phyloP scores from a whole-genome alignment of 495 filamentous ascomycete species.

The Choiromyces venosus region DNA sequence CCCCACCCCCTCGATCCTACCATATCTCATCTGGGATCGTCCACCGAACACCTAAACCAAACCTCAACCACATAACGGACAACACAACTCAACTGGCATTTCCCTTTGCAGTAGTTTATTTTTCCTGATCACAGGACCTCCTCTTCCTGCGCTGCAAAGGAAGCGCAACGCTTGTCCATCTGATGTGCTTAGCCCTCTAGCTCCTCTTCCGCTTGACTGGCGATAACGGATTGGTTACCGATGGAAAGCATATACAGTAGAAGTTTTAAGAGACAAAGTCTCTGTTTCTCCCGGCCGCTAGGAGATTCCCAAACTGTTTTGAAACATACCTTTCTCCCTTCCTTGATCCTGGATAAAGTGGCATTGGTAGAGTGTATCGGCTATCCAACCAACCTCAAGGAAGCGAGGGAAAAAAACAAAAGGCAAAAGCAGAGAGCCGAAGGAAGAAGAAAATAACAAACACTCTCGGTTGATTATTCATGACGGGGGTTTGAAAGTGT shows the following conservation, averaged over 20 bases:
- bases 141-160: background rate
- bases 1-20: background rate
- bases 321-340: background rate
- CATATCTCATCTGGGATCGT: background rate
- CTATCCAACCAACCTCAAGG: background rate
- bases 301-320: background rate
- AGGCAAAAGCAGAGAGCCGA: background rate
- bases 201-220: background rate
- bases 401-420: background rate
- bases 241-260: background rate
- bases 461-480: background rate
- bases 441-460: background rate
- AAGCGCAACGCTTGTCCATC: background rate
- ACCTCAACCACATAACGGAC: background rate
- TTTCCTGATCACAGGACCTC: slow-evolving; percentile 2
- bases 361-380: background rate
- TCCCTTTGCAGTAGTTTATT: background rate
- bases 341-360: background rate
- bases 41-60: background rate
- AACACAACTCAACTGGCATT: background rate
- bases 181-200: background rate
- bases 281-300: background rate
- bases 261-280: background rate
- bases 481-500: background rate
- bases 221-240: background rate